Conservation (phyloP, 805 yeast genomes). For the Wickerhamiella qilinensis region DNA sequence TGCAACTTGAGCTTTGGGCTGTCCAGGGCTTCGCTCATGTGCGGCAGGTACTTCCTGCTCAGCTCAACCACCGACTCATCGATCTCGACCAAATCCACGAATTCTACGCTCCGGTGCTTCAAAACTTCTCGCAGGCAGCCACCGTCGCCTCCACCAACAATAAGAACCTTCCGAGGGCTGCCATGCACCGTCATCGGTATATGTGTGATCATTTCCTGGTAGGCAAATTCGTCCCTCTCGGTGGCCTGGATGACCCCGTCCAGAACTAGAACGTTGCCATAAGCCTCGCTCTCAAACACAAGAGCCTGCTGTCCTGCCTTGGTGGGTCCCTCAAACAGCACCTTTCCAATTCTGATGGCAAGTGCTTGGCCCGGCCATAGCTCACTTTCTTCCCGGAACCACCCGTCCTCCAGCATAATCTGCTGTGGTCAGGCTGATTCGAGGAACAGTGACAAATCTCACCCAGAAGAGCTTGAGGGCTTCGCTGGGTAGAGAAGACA, state of each 20-base stretch:
- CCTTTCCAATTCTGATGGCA: slow-evolving; percentile 41
- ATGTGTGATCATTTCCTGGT: slow-evolving; percentile 84
- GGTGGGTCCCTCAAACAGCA: slow-evolving; percentile 52
- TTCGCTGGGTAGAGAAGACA: too few species aligned
- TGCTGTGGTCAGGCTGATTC: too few species aligned
- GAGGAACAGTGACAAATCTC: too few species aligned
- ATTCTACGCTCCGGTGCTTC: slow-evolving; percentile 47
- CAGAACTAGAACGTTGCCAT: slow-evolving; percentile 76
- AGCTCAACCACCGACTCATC: slow-evolving; percentile 68
- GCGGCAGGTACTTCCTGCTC: slow-evolving; percentile 54
- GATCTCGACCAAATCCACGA: slow-evolving; percentile 71
- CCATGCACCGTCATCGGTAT: slow-evolving; percentile 66
- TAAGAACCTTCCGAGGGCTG: slow-evolving; percentile 58
- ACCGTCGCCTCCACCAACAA: slow-evolving; percentile 94
- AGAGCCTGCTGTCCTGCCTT: slow-evolving; percentile 67
- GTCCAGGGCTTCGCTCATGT: slow-evolving; percentile 40
- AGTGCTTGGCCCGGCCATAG: slow-evolving; percentile 82
- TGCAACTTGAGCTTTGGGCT: slow-evolving; percentile 52
- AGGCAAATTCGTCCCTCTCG: slow-evolving; percentile 84
- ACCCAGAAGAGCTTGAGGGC: too few species aligned
- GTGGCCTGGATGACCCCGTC: slow-evolving; percentile 88
- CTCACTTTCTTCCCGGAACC: slow-evolving; percentile 70
- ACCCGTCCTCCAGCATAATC: slow-evolving; percentile 32
- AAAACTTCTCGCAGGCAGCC: slow-evolving; percentile 82
- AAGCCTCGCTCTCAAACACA: slow-evolving; percentile 56